These are phyloP conservation scores for Ogataea saltuana DNA, from an alignment of 805 yeast genomes.

Conservation along the genomic window DNA sequence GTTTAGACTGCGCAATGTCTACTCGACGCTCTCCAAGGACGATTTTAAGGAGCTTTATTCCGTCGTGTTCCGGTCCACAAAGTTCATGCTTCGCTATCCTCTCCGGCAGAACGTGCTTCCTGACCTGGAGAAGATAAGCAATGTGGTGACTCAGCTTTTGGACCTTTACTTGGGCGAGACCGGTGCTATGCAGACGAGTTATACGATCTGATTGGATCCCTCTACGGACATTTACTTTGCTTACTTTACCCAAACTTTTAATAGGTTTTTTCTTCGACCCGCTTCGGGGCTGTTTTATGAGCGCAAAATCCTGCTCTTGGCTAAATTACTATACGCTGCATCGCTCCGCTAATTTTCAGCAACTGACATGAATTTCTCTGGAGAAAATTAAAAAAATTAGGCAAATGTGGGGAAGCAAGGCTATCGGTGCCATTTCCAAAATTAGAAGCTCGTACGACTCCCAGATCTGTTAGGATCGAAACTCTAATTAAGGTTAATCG, in stretches of 20 bases:
- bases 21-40: slow-evolving; percentile 24
- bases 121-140: slow-evolving; percentile 35
- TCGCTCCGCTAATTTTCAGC: no score
- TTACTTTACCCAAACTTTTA: not conserved
- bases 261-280: no score
- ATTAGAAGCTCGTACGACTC: no score
- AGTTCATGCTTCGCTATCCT: slow-evolving; percentile 38
- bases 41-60: slow-evolving; percentile 39
- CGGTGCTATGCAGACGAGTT: not conserved
- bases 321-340: no score
- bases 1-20: slow-evolving; percentile 37
- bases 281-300: no score
- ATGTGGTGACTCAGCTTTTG: slow-evolving; percentile 38
- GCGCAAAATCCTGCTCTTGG: no score
- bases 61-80: slow-evolving; percentile 39
- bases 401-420: no score
- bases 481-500: no score
- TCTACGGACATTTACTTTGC: slow-evolving; percentile 1
- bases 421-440: no score
- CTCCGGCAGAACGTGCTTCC: slow-evolving; percentile 21
- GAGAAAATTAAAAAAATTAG: no score
- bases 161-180: slow-evolving; percentile 28
- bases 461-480: no score
- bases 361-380: no score
- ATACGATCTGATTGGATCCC: slow-evolving; percentile 3